Evolutionary conservation across 129 eudicot species (phyloP).

Genomic region (Glebionis coronaria): DNA sequence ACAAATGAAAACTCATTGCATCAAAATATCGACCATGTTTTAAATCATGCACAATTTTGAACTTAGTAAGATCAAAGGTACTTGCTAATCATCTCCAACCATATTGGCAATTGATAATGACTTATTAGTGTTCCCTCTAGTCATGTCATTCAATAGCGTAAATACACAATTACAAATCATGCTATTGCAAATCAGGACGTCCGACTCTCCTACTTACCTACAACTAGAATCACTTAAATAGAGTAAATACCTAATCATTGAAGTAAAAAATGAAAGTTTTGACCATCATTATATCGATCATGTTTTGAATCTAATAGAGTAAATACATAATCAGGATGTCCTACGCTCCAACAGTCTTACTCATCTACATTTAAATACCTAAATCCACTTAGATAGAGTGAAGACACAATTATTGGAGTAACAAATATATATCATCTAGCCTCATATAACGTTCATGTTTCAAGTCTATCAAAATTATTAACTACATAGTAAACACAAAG

Average conservation of each 20-base stretch:
- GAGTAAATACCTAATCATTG: background rate
- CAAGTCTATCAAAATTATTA: background rate
- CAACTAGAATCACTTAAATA: conserved; percentile 12
- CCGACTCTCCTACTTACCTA: conserved; percentile 13
- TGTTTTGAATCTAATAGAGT: conserved; percentile 7
- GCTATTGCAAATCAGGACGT: background rate
- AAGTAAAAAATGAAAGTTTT: conserved; percentile 13
- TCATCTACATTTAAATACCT: conserved; percentile 1
- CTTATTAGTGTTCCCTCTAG: too few species aligned
- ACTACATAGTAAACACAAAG: too few species aligned
- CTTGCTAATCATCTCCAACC: too few species aligned
- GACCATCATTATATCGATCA: background rate
- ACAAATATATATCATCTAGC: conserved; percentile 8
- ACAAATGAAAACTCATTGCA: too few species aligned
- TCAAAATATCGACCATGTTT: too few species aligned
- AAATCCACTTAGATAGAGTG: conserved; percentile 5
- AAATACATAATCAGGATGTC: background rate
- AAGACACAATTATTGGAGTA: background rate
- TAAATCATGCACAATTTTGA: too few species aligned
- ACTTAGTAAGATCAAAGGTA: too few species aligned
- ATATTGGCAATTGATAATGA: too few species aligned
- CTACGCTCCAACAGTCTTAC: too few species aligned
- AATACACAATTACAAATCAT: too few species aligned
- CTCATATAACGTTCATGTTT: conserved; percentile 2
- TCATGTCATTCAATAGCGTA: too few species aligned